Evolutionary conservation across 441 rosid species (phyloP).

Genomic region (Bruguiera hainesii): DNA sequence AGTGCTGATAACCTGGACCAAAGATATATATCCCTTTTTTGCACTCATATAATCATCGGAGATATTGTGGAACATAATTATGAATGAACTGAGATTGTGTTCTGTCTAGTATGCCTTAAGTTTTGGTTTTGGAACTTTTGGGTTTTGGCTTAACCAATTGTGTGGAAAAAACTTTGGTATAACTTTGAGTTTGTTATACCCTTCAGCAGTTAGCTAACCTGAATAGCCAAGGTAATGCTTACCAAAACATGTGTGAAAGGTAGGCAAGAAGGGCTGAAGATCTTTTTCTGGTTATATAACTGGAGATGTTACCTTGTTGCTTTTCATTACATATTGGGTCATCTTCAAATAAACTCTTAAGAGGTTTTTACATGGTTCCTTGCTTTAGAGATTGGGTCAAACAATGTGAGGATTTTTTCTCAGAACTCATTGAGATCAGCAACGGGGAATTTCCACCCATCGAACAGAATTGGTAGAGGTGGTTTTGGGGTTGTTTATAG

Average conservation of each 20-base stretch:
- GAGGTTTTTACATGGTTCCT: constrained; percentile 16
- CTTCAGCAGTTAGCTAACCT: not conserved
- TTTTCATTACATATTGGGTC: too few species aligned
- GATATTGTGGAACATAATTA: too few species aligned
- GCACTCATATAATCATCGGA: too few species aligned
- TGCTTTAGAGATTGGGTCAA: constrained; percentile 51
- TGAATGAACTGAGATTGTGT: not conserved
- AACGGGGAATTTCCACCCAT: constrained; percentile 67
- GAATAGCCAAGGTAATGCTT: not conserved
- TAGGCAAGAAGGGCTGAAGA: too few species aligned
- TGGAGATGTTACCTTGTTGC: too few species aligned
- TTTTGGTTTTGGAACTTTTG: not conserved
- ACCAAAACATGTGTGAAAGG: not conserved
- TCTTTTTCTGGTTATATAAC: too few species aligned
- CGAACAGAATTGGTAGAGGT: constrained; percentile 80
- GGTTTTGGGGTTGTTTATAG: constrained; percentile 87
- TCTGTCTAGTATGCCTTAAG: not conserved
- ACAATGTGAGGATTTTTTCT: constrained; percentile 67
- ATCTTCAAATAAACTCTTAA: too few species aligned
- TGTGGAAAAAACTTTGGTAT: not conserved
- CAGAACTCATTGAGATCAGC: constrained; percentile 78
- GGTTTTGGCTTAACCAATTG: not conserved
- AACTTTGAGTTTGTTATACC: not conserved
- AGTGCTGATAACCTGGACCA: too few species aligned
- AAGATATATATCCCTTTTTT: too few species aligned